These are phyloP conservation scores for Boletellus sp. DNA, from an alignment of 768 basidiomycete species.

Conservation along the genomic window DNA sequence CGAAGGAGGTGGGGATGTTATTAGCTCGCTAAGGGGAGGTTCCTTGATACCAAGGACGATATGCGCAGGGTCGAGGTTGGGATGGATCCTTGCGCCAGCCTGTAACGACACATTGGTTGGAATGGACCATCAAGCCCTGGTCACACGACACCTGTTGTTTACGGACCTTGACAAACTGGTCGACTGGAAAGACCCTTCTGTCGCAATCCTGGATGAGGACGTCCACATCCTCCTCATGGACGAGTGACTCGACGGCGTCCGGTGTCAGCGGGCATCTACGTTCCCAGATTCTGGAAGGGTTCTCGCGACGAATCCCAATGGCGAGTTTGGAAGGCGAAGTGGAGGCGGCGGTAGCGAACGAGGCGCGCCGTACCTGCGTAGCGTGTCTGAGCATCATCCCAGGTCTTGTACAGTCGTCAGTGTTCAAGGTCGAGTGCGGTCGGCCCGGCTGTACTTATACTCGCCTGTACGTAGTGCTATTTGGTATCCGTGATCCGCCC, in stretches of 20 bases:
- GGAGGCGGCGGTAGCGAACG: conserved; percentile 18
- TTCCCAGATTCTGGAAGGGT: conserved; percentile 82
- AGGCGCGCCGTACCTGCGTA: conserved; percentile 19
- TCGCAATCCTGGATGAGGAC: conserved; percentile 78
- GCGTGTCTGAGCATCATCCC: conserved; percentile 17
- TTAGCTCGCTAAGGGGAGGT: conserved; percentile 61
- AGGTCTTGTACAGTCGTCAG: background rate
- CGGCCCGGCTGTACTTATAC: background rate
- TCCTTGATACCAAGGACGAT: conserved; percentile 90
- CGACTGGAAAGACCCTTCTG: conserved; percentile 64
- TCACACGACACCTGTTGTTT: background rate
- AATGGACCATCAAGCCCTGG: background rate
- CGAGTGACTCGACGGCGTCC: conserved; percentile 58
- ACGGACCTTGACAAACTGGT: conserved; percentile 64
- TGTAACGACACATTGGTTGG: conserved; percentile 28
- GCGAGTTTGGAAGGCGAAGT: conserved; percentile 32
- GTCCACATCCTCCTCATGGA: conserved; percentile 50
- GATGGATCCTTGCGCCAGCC: conserved; percentile 73
- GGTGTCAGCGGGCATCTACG: conserved; percentile 82
- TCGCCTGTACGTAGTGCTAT: background rate
- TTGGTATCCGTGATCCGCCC: conserved; percentile 4
- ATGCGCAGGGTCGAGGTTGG: conserved; percentile 59
- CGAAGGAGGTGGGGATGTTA: conserved; percentile 39
- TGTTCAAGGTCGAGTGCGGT: background rate
- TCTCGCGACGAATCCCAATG: conserved; percentile 70